Evolutionary conservation across 2,329 filamentous ascomycete species (phyloP).

Genomic region (Cytospora chrysosperma): DNA sequence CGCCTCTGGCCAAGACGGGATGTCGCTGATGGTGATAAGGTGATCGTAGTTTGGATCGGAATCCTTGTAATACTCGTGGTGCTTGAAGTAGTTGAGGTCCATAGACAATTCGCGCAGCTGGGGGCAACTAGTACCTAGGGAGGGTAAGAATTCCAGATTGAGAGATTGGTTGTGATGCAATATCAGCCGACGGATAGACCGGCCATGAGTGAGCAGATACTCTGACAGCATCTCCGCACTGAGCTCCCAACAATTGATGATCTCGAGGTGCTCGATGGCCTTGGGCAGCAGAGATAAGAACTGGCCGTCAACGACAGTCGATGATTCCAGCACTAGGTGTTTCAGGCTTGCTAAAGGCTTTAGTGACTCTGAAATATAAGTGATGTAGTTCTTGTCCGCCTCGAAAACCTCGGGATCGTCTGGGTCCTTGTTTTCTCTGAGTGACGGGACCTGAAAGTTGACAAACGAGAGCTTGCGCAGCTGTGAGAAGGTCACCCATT

Average conservation of each 20-base stretch:
- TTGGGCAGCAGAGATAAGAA: constrained; percentile 69
- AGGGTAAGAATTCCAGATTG: constrained; percentile 70
- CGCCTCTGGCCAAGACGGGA: constrained; percentile 75
- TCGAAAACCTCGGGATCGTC: constrained; percentile 42
- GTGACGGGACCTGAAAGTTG: constrained; percentile 60
- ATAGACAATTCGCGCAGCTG: constrained; percentile 68
- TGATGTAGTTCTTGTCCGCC: constrained; percentile 33
- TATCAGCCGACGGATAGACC: constrained; percentile 63
- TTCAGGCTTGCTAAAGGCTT: constrained; percentile 60
- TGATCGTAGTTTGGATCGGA: constrained; percentile 72
- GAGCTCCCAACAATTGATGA: constrained; percentile 78
- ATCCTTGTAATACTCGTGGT: constrained; percentile 66
- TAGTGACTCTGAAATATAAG: constrained; percentile 47
- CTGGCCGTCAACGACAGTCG: constrained; percentile 65
- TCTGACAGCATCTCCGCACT: constrained; percentile 62
- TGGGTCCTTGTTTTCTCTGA: constrained; percentile 38
- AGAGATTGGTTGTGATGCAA: constrained; percentile 79
- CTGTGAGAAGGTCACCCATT: constrained; percentile 53
- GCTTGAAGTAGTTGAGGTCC: constrained; percentile 76
- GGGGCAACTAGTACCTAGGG: constrained; percentile 67
- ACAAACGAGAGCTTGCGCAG: constrained; percentile 59
- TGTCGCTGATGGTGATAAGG: constrained; percentile 61
- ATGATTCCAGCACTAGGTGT: constrained; percentile 72
- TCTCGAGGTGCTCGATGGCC: constrained; percentile 64
- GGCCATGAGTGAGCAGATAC: constrained; percentile 68